These are phyloP conservation scores for Entonaema liquescens DNA, from an alignment of 495 filamentous ascomycete species.

Conservation along the genomic window DNA sequence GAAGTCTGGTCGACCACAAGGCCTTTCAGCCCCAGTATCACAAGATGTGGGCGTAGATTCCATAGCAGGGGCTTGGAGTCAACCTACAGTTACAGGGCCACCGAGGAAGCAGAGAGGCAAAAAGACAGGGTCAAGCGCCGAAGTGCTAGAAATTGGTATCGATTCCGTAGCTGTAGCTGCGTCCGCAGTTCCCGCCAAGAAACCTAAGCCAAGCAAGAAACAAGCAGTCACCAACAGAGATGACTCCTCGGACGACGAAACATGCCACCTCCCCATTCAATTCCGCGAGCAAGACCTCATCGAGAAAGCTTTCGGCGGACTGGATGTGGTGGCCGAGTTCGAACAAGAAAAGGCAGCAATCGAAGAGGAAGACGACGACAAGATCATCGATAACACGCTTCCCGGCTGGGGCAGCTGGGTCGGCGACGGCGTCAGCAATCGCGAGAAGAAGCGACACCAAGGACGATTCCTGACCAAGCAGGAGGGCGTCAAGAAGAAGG, in stretches of 20 bases:
- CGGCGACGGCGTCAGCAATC: slow-evolving; percentile 76
- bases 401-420: slow-evolving; percentile 93
- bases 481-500: slow-evolving; percentile 79
- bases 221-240: slow-evolving; percentile 40
- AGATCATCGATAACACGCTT: slow-evolving; percentile 83
- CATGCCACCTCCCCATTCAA: slow-evolving; percentile 66
- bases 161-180: slow-evolving; percentile 44
- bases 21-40: slow-evolving; percentile 28
- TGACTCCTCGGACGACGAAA: slow-evolving; percentile 65
- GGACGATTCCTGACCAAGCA: slow-evolving; percentile 70
- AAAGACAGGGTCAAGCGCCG: slow-evolving; percentile 33
- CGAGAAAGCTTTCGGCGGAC: slow-evolving; percentile 85
- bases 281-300: slow-evolving; percentile 83
- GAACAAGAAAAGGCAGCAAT: slow-evolving; percentile 78
- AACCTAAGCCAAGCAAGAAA: slow-evolving; percentile 39
- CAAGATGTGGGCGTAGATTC: slow-evolving; percentile 31
- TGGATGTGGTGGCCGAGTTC: slow-evolving; percentile 87
- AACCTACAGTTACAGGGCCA: slow-evolving; percentile 26
- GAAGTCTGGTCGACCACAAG: slow-evolving; percentile 34
- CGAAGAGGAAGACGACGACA: slow-evolving; percentile 81
- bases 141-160: slow-evolving; percentile 40
- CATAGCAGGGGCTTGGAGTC: slow-evolving; percentile 44
- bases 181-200: slow-evolving; percentile 28
- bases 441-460: slow-evolving; percentile 67
- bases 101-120: slow-evolving; percentile 43